These are phyloP conservation scores for Platanus orientalis DNA, from an alignment of 164 flowering plant species.

Conservation along the genomic window DNA sequence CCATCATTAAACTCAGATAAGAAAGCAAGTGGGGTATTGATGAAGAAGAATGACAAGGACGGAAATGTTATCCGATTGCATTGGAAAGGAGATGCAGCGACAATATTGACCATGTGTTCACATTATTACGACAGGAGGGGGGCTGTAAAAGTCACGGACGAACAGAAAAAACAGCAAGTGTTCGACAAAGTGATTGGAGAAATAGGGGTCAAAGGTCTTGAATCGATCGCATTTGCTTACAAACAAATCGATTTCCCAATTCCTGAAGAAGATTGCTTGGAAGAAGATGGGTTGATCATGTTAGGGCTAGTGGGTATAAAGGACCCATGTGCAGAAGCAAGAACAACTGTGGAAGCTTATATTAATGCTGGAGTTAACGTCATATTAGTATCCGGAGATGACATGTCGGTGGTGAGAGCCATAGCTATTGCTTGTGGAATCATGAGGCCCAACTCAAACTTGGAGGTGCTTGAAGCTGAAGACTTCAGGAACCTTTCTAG, in stretches of 20 bases:
- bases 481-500: background rate
- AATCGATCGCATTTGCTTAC: constrained; percentile 26
- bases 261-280: too few relatives aligned
- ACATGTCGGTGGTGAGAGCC: constrained; percentile 1
- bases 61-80: constrained; percentile 1
- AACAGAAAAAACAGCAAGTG: too few relatives aligned
- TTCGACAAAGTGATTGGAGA: too few relatives aligned
- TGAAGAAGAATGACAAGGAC: constrained; percentile 11
- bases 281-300: constrained; percentile 19
- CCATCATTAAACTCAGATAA: background rate
- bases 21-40: constrained; percentile 9
- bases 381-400: constrained; percentile 21
- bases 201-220: too few relatives aligned
- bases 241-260: background rate
- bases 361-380: constrained; percentile 16
- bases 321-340: constrained; percentile 5
- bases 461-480: constrained; percentile 15
- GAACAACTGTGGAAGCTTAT: background rate
- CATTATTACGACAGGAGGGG: too few relatives aligned
- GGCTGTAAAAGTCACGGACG: too few relatives aligned
- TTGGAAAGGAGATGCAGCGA: too few relatives aligned
- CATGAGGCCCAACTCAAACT: background rate
- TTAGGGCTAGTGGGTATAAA: constrained; percentile 17
- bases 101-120: too few relatives aligned
- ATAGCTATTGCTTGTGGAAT: constrained; percentile 11